Evolutionary conservation across 78 protist species (phyloP).

Genomic region (Planoprotostelium fungivorum): DNA sequence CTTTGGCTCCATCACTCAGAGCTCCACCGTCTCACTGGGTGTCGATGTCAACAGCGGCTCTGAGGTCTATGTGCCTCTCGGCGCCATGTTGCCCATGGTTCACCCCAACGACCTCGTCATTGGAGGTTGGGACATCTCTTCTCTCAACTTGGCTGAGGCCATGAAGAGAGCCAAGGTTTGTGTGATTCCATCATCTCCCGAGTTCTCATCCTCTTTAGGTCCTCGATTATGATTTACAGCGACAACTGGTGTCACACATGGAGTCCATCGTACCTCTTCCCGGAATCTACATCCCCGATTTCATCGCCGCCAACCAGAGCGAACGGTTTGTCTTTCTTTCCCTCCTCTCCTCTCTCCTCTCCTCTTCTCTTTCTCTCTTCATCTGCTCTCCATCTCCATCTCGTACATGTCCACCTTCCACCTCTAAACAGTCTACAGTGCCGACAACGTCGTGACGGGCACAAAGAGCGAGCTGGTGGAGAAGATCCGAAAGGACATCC

Average conservation of each 20-base stretch:
- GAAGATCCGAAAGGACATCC: slow-evolving; percentile 89
- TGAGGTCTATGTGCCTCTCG: slow-evolving; percentile 85
- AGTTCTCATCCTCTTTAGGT: slow-evolving; percentile 48
- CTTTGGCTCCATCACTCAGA: slow-evolving; percentile 93
- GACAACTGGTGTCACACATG: slow-evolving; percentile 85
- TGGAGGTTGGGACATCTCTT: slow-evolving; percentile 99
- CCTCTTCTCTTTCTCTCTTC: too few relatives aligned
- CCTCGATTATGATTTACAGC: slow-evolving; percentile 87
- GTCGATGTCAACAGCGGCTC: slow-evolving; percentile 36
- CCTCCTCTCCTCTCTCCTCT: too few relatives aligned
- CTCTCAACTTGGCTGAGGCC: slow-evolving; percentile 86
- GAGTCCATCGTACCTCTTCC: slow-evolving; percentile 87
- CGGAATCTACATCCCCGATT: slow-evolving; percentile 94
- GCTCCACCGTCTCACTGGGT: slow-evolving; percentile 88
- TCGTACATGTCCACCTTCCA: too few relatives aligned
- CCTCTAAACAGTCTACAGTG: slow-evolving; percentile 51
- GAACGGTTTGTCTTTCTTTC: slow-evolving; percentile 44
- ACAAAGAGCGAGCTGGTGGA: slow-evolving; percentile 84
- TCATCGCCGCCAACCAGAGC: slow-evolving; percentile 98
- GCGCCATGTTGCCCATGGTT: slow-evolving; percentile 95
- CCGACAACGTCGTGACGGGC: slow-evolving; percentile 94
- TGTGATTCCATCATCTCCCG: background rate
- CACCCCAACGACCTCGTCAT: slow-evolving; percentile 95
- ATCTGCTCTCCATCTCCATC: too few relatives aligned
- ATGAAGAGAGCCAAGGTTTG: slow-evolving; percentile 84